Evolutionary conservation across 306 rosid genomes (phyloP), one percentile per base, ranked within the genome.

Genomic region (Comarum palustre): DNA sequence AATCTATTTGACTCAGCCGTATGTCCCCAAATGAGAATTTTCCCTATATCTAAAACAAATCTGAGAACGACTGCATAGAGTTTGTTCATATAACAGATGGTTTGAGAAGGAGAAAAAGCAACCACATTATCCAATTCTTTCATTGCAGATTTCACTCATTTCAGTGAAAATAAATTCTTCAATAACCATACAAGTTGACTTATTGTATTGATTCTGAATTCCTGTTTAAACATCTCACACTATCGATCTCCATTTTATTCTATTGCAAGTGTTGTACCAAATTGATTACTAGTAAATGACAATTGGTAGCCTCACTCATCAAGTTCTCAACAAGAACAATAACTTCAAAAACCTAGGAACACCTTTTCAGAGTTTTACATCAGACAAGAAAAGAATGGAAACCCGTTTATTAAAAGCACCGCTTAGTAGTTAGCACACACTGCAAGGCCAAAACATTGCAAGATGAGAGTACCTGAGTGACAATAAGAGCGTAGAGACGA

Each of bases 381-480:
- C 52, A 67, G 38, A 47, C 38, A 62, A 3, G 15, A 39, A 62
- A 9, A 6, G 2, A 55, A 55, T 55, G 11, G 24, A 52, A n/a
- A 62, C 62, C 62, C 4, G 4, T 2, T 46, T 31, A 50, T 8
- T 27, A 36, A 62, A 34, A 48, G 32, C 16, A 52, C 68, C 27
- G 38, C 45, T 62, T 1, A 8, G 24, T 60, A n/a, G n/a, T n/a
- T n/a, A n/a, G n/a, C n/a, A 31, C 32, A 22, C 27, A 36, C 22
- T 22, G 22, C 65, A 71, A 55, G 22, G 48, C 1, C 74, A 36
- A 13, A 51, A n/a, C 34, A 38, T n/a, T 16, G 6, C 10, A 22
- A 36, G 74, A 16, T 34, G 2, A 27, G 58, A 29, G 66, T 76
- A 93, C 98, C 97, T 89, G 96, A 71, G 66, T 29, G 25, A 77